Evolutionary conservation across 371 early-diverging fungal genomes (phyloP).

Genomic region (Fennellomyces sp.): DNA sequence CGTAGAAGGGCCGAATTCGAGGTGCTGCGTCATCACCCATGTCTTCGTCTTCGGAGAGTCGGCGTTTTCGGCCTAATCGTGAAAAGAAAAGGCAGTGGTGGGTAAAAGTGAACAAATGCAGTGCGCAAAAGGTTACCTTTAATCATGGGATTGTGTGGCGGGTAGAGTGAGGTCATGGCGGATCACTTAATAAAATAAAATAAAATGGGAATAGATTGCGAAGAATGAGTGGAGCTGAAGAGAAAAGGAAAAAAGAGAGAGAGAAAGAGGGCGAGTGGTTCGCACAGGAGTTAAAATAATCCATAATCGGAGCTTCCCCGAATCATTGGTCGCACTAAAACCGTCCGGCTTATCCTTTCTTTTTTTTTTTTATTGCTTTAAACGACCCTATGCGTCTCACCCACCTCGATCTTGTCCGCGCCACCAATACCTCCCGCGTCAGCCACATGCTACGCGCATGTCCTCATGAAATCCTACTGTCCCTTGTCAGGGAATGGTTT

Average conservation of each 20-base stretch:
- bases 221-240: neutral
- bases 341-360: too few relatives aligned
- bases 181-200: neutral
- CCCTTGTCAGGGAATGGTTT: too few relatives aligned
- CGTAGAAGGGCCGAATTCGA: neutral
- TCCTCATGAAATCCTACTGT: too few relatives aligned
- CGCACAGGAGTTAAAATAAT: too few relatives aligned
- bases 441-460: too few relatives aligned
- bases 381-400: too few relatives aligned
- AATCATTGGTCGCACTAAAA: too few relatives aligned
- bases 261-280: neutral
- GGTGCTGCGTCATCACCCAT: conserved; percentile 34
- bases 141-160: conserved; percentile 8
- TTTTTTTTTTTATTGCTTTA: too few relatives aligned
- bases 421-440: too few relatives aligned
- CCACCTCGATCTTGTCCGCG: too few relatives aligned
- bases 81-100: neutral
- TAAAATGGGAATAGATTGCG: neutral
- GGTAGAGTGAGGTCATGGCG: conserved; percentile 5
- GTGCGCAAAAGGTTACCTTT: conserved; percentile 7
- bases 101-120: neutral
- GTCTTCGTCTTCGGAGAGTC: conserved; percentile 53
- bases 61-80: conserved; percentile 49
- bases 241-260: neutral
- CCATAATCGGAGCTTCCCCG: too few relatives aligned